phyloP scores from a whole-genome alignment of 768 basidiomycete species.

The Hygrocybe punicea region DNA sequence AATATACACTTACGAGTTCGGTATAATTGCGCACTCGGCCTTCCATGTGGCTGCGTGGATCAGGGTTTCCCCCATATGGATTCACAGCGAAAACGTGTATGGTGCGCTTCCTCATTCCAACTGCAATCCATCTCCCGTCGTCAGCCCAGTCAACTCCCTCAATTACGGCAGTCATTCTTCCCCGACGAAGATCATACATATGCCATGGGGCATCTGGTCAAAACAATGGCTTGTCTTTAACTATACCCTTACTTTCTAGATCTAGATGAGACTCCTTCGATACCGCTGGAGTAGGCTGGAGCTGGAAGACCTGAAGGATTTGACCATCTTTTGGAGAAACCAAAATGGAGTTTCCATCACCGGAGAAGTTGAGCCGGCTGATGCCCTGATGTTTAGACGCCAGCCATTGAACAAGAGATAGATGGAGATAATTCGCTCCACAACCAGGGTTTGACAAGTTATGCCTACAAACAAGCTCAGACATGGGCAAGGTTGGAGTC shows the following conservation, averaged over 20 bases:
- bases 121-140: conserved; percentile 66
- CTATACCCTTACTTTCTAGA: neutral
- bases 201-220: conserved; percentile 44
- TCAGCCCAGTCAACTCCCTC: conserved; percentile 50
- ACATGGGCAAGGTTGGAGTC: no score
- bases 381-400: no score
- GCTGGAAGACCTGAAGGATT: conserved; percentile 36
- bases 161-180: conserved; percentile 63
- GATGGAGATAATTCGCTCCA: no score
- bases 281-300: no score
- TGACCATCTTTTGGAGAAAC: conserved; percentile 57
- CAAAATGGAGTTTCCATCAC: conserved; percentile 52
- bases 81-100: conserved; percentile 74
- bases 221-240: neutral
- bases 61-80: conserved; percentile 69
- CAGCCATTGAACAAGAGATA: no score
- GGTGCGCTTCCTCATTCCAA: conserved; percentile 62
- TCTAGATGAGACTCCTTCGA: no score
- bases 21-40: conserved; percentile 54
- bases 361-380: conserved; percentile 40
- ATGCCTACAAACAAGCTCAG: no score
- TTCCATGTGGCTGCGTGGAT: conserved; percentile 58
- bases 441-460: no score
- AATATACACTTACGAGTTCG: conserved; percentile 42
- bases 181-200: conserved; percentile 67